Conservation (phyloP, 2,329 filamentous ascomycete species). For the Didymosphaeria variabile region DNA sequence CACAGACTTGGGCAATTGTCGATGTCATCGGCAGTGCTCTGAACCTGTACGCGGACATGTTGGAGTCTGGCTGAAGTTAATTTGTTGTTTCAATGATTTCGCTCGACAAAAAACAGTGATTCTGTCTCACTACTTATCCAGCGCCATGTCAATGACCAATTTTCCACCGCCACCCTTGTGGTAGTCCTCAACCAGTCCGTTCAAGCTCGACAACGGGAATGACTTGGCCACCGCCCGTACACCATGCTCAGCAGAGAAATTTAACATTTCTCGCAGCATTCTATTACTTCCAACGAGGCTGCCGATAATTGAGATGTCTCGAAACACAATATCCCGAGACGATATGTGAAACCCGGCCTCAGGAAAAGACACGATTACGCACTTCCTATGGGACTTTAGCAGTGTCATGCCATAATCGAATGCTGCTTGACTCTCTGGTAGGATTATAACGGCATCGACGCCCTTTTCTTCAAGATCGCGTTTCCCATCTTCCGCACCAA, state of each 20-base stretch:
- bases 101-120: neutral
- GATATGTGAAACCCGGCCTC: slow-evolving; percentile 55
- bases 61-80: slow-evolving; percentile 45
- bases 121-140: neutral
- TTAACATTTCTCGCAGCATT: slow-evolving; percentile 51
- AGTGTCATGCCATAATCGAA: slow-evolving; percentile 59
- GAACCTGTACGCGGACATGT: slow-evolving; percentile 54
- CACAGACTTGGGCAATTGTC: slow-evolving; percentile 56
- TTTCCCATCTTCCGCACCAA: slow-evolving; percentile 50
- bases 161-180: slow-evolving; percentile 56
- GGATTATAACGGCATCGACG: slow-evolving; percentile 57
- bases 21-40: slow-evolving; percentile 53
- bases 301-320: slow-evolving; percentile 54
- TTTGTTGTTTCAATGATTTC: neutral
- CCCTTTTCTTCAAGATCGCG: slow-evolving; percentile 52
- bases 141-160: slow-evolving; percentile 53
- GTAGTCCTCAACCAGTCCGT: slow-evolving; percentile 57
- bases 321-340: slow-evolving; percentile 54
- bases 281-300: slow-evolving; percentile 55
- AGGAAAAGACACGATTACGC: slow-evolving; percentile 58
- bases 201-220: slow-evolving; percentile 48
- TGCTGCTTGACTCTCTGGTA: slow-evolving; percentile 58
- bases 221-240: slow-evolving; percentile 47
- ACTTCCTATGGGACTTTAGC: slow-evolving; percentile 55
- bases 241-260: slow-evolving; percentile 48